phyloP scores from a whole-genome alignment of 2,329 filamentous ascomycete genomes.

The Emmonsiellopsis sp. region DNA sequence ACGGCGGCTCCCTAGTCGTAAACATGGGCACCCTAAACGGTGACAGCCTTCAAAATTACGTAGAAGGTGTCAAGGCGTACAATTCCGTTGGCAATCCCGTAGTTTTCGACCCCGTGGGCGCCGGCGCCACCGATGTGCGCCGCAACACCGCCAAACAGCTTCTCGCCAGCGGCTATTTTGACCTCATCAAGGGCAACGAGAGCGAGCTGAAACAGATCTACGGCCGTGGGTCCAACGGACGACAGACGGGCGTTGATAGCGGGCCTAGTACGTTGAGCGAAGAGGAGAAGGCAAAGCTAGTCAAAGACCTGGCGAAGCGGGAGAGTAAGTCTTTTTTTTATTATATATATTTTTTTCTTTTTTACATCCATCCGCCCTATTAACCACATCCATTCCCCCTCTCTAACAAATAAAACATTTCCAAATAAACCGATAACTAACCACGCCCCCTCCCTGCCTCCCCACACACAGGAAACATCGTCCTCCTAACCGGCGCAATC shows the following conservation, averaged over 20 bases:
- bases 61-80: conserved; percentile 68
- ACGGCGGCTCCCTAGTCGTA: conserved; percentile 72
- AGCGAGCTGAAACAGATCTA: conserved; percentile 70
- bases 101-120: conserved; percentile 82
- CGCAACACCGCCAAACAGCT: conserved; percentile 61
- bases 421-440: background rate
- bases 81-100: conserved; percentile 67
- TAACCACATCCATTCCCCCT: background rate
- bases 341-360: background rate
- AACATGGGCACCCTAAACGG: conserved; percentile 92
- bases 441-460: background rate
- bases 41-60: conserved; percentile 61
- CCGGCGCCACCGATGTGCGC: conserved; percentile 69
- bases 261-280: conserved; percentile 45
- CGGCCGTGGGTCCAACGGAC: conserved; percentile 41
- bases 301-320: conserved; percentile 54
- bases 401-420: background rate
- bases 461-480: conserved; percentile 43
- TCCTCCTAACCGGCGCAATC: conserved; percentile 70
- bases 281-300: conserved; percentile 52
- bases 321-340: conserved; percentile 40
- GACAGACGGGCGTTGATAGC: conserved; percentile 81
- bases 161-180: conserved; percentile 64
- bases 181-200: conserved; percentile 91
- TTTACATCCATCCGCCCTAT: background rate